These are phyloP conservation scores for Penicillium sp. DNA, from an alignment of 2,329 filamentous ascomycete species.

Conservation along the genomic window DNA sequence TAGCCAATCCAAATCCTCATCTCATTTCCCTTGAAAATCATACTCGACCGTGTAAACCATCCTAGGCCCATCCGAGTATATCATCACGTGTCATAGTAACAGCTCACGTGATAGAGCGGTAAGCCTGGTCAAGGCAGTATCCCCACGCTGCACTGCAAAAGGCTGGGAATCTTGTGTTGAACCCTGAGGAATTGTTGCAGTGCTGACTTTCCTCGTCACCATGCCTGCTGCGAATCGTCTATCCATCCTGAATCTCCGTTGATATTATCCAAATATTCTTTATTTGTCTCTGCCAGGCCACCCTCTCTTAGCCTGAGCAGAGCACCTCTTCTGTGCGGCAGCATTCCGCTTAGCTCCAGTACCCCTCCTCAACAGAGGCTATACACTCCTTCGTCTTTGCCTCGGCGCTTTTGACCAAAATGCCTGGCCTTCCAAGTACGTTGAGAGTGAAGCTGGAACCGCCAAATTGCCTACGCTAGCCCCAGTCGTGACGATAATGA, in stretches of 20 bases:
- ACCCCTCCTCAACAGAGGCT: background rate
- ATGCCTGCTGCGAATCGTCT: constrained; percentile 10
- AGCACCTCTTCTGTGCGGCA: constrained; percentile 3
- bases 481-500: constrained; percentile 7
- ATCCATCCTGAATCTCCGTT: constrained; percentile 7
- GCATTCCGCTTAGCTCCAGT: background rate
- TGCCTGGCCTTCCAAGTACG: constrained; percentile 49
- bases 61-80: background rate
- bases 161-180: background rate
- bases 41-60: background rate
- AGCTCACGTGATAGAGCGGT: background rate
- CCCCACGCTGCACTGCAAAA: background rate
- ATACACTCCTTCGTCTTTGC: background rate
- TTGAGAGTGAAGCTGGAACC: constrained; percentile 1
- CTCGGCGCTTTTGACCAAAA: constrained; percentile 23
- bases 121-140: background rate
- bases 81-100: background rate
- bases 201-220: constrained; percentile 11
- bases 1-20: no score
- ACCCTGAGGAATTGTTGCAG: constrained; percentile 6
- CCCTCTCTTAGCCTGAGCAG: constrained; percentile 7
- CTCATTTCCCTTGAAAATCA: no score
- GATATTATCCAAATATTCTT: background rate
- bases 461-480: background rate
- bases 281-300: constrained; percentile 3